Percentiles rank a stretch among this genome's conserved stretches.
Conservation (phyloP, 805 yeast genomes). For the Hanseniaspora nectarophila region DNA sequence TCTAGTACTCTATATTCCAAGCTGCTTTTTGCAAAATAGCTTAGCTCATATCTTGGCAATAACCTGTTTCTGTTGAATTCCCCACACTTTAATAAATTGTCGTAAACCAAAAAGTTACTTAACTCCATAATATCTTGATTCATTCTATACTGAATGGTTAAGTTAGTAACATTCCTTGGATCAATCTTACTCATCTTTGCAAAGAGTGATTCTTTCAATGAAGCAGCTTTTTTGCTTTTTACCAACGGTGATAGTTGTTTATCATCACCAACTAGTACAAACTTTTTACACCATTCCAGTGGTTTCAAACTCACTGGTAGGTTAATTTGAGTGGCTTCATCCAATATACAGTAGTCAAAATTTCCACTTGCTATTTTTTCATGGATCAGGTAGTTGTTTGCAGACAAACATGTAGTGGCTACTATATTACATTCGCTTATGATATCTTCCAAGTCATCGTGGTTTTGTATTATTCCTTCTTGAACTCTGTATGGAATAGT, state of each 20-base stretch:
- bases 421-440: slow-evolving; percentile 57
- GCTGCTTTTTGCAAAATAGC: slow-evolving; percentile 33
- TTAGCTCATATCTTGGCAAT: slow-evolving; percentile 34
- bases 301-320: slow-evolving; percentile 90
- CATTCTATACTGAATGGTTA: slow-evolving; percentile 85
- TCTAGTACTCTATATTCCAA: slow-evolving; percentile 39
- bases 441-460: slow-evolving; percentile 26
- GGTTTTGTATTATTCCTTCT: slow-evolving; percentile 29
- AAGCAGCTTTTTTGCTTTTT: slow-evolving; percentile 51
- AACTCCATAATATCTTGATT: slow-evolving; percentile 74
- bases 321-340: slow-evolving; percentile 93
- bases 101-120: slow-evolving; percentile 68
- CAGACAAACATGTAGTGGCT: slow-evolving; percentile 79
- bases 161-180: slow-evolving; percentile 64
- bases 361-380: slow-evolving; percentile 27
- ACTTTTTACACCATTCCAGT: slow-evolving; percentile 58
- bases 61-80: slow-evolving; percentile 47
- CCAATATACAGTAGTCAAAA: slow-evolving; percentile 89
- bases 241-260: slow-evolving; percentile 86
- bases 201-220: slow-evolving; percentile 63
- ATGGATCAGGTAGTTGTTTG: slow-evolving; percentile 48
- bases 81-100: slow-evolving; percentile 69
- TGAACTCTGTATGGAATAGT: slow-evolving; percentile 31
- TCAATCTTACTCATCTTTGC: slow-evolving; percentile 56
- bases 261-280: slow-evolving; percentile 93